Evolutionary conservation across 2,329 filamentous ascomycete genomes (phyloP), one percentile per base, ranked within the genome.

Genomic region (Trichophyton mentagrophytes): DNA sequence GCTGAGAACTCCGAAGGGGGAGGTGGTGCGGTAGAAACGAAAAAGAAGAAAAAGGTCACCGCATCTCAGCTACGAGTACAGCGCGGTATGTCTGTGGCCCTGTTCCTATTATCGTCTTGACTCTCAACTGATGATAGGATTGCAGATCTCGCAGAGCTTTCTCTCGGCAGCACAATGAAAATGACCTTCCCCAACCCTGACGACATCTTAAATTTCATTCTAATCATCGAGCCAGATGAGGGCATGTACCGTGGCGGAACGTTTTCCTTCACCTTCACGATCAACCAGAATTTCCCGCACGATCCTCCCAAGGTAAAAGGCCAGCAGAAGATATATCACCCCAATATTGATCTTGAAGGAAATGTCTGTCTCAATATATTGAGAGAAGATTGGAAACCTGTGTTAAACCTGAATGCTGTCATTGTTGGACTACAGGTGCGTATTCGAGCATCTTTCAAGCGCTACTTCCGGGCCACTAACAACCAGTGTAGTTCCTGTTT

Each of bases 321-420:
- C 78, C 88, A 86, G 67, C 89, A 99, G 77, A 97, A 96, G 80
- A 97, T 99, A 69, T 99, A 99, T 78, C 93, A 99, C 73, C 93
- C 93, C 4, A 99, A 99, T 75, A 99, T 99, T 72, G 93, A 99
- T 71, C 82, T 96, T 46, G 90, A 97, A 73, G 93, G 93, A 67
- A 99, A 99, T 72, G 91, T 99, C 64, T 99, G 93, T 78, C 77
- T 99, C 70, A 99, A 99, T 74, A 99, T 99, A 69, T 76, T 99
- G 70, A 81, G 93, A 64, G 93, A 99, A 77, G 93, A 99, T 78
- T 99, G 93, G 93, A 99, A 97, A 80, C 93, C 93, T 0, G 93
- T 99, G 51, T 78, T 99, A 71, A 97, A 97, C 73, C 75, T 99
- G 72, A 96, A 97, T 71, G 91, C 93, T 15, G 90, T 97, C 46